Base-by-base conservation (phyloP, 148 eudicot species). In the Vaccinium corymbosum region DNA sequence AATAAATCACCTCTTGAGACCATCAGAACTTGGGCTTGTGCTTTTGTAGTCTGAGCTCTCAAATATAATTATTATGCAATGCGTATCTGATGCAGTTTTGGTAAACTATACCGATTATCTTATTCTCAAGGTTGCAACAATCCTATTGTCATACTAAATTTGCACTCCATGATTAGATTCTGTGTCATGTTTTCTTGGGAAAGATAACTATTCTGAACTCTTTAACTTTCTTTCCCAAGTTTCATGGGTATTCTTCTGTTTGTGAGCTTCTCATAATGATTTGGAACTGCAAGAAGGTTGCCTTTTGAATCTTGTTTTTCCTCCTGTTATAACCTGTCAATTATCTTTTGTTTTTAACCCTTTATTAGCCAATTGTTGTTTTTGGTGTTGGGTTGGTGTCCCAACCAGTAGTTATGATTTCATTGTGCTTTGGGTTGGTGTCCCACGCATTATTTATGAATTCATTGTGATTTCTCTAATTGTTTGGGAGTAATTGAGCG, bases 1-100 rank as follows among this genome's bases (percentile, higher is more conserved):
- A 55, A 73, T 92, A 50, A 90, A 89, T 80, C 92, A 91, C 76
- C 91, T 91, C 16, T 80, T 95, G 85, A 95, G 92, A 85, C 89
- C 94, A 55, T 94, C 95, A 16, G 98, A 94, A 86, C 95, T 95
- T 71, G 98, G 98, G 61, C 94, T 94, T 71, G 95, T 94, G 74
- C 97, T 95, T 53, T 84, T 95, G 87, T 95, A 94, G 90, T 73
- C 83, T 81, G 38, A 66, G 70, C 62, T 27, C 38, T 6, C 10
- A 7, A 50, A 62, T 51, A 29, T 19, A 38, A 5, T 72, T 80
- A 5, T 72, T 80, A 35, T 42, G 32, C 48, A 57, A 42, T 13
- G 74, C 61, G 13, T 56, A 32, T 38, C 52, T 17, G 46, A 62
- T 48, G 74, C 62, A 48, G 84, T 74, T 79, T 83, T 80, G 76